Evolutionary conservation across 306 rosid genomes (phyloP), one percentile per base, ranked within the genome.

Genomic region (Acacia confusa): DNA sequence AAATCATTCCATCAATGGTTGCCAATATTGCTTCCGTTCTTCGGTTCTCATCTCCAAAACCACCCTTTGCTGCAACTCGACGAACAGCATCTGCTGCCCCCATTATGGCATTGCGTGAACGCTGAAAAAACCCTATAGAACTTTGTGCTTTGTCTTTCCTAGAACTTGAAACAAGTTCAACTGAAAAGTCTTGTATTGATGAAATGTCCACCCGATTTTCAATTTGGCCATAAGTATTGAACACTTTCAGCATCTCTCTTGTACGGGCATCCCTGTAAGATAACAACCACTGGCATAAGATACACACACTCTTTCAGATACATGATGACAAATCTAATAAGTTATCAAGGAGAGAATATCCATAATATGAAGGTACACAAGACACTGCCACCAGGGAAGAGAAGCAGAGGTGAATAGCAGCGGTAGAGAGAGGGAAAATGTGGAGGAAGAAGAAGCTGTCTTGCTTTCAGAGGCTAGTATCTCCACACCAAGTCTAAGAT

Each of bases 11-110:
- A 77, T 95, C 97, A 69, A 91, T 76, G 78, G 97, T 82, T 40
- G 87, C 85, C 75, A 87, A 82, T 25, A 95, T 43, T 74, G 97
- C 97, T 82, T 95, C 97, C 32, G 91, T 93, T 87, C 95, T 91
- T 72, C 93, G 87, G 84, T 88, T 90, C 82, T 95, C 98, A 83
- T 95, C 98, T 75, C 97, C 98, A 83, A 90, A 89, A 81, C 88
- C 83, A 41, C 99, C 97, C 89, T 91, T 93, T 40, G 83, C 94
- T 72, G 99, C 95, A 84, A 84, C 97, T 69, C 99, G 94, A 43
- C 99, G 97, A 74, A 95, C 97, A 87, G 97, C 97, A 91, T 91
- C 99, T 36, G 99, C 97, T 27, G 99, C 97, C 34, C 99, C 99
- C 87, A 95, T 88, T 83, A 95, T 82, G 75, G 92, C 97, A 86